phyloP scores from a whole-genome alignment of 768 basidiomycete species.

The Pulveroboletus sp. region DNA sequence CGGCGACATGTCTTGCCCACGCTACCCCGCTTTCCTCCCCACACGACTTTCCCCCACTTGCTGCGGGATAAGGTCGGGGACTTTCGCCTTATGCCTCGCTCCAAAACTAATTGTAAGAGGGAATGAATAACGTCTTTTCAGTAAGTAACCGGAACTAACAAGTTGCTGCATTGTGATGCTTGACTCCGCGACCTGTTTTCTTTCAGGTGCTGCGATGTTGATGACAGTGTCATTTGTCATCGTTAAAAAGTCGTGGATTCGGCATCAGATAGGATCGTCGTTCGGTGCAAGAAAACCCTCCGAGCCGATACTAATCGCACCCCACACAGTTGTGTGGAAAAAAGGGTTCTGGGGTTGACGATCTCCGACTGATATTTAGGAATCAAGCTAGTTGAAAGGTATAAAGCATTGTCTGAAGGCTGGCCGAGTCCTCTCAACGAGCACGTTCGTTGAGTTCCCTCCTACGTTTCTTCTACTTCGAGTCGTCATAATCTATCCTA shows the following conservation, averaged over 20 bases:
- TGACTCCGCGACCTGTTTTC: slow-evolving; percentile 24
- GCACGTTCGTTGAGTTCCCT: slow-evolving; percentile 5
- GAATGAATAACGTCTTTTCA: not conserved
- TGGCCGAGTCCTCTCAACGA: slow-evolving; percentile 3
- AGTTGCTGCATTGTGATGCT: slow-evolving; percentile 3
- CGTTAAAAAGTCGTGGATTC: slow-evolving; percentile 18
- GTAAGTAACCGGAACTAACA: slow-evolving; percentile 13
- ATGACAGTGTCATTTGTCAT: slow-evolving; percentile 19
- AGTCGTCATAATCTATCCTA: slow-evolving; percentile 23
- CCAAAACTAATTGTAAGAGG: slow-evolving; percentile 6
- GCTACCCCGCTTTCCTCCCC: not conserved
- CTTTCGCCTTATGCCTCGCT: not conserved
- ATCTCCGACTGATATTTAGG: slow-evolving; percentile 7
- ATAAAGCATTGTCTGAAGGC: slow-evolving; percentile 20
- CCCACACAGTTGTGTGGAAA: slow-evolving; percentile 13
- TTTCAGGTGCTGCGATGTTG: slow-evolving; percentile 9
- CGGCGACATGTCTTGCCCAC: slow-evolving; percentile 17
- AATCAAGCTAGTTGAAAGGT: slow-evolving; percentile 7
- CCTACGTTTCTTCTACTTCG: slow-evolving; percentile 4
- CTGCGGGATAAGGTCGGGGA: not conserved
- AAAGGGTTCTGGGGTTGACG: slow-evolving; percentile 11
- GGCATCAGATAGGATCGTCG: slow-evolving; percentile 25
- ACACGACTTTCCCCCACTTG: not conserved
- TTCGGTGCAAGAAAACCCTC: slow-evolving; percentile 8
- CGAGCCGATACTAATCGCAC: slow-evolving; percentile 17